Base-by-base conservation (phyloP, 352 stramenopile genomes). In the Phytophthora pseudosyringae region DNA sequence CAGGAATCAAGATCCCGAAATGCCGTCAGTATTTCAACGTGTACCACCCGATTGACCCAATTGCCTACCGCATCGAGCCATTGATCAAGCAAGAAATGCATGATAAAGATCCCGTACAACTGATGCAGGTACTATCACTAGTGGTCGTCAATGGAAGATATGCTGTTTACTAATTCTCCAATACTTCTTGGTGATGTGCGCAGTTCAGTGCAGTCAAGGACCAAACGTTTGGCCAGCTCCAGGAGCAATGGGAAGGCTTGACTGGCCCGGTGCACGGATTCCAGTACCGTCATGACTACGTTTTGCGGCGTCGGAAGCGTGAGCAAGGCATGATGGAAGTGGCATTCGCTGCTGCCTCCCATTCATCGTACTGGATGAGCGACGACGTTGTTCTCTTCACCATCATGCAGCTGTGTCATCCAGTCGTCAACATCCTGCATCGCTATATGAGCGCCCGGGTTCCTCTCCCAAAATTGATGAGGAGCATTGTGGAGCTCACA, bases 41-140 rank as follows among this genome's bases (percentile, higher is more conserved):
- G 32, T 97, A 96, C 57, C 92, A 98, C 67, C 89, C 89, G 12
- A 97, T 97, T 40, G 92, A 98, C 56, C 91, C 92, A 3, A 93
- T 98, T 54, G 91, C 91, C 13, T 98, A 97, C 54, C 86, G 91
- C 18, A 78, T 97, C 26, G 92, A 97, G 59, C 92, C 92, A 25
- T 68, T 98, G 32, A 92, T 97, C 32, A 85, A 89, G 51, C 80
- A 91, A 71, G 89, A 94, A 57, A 95, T 94, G 87, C 83, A 93
- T 56, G 84, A 95, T 67, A 95, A 92, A 50, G 73, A 86, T 16
- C 86, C 86, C 15, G 86, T 95, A 0, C 86, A 93, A 36, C 60
- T 94, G 31, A 92, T 94, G 58, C 80, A 88, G 71, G 84, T 93
- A 59, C 3, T 8, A 50, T 45, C 10, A 28, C 36, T 45, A 2